Evolutionary conservation across 2,329 filamentous ascomycete species (phyloP), one percentile per base, ranked within the genome.

Genomic region (Aspergillus sp.): DNA sequence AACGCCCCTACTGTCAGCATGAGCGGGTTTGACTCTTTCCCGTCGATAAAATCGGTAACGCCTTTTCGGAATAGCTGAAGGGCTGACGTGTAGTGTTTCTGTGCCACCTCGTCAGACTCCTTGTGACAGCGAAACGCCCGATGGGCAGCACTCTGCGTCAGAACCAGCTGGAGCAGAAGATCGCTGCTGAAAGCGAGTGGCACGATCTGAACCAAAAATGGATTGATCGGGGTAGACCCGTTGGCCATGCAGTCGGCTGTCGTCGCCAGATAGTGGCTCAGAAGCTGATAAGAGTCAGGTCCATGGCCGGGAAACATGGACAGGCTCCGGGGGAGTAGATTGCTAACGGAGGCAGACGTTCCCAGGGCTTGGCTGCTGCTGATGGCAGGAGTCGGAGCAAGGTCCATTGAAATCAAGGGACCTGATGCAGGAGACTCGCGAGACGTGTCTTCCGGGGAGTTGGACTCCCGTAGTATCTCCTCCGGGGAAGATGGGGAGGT

Each of bases 231-330:
- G 0, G 80, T 81, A 1, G 80, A 79, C 0, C 78, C 80, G 57
- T 82, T 82, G 32, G 77, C 79, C 79, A 82, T 81, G 54, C 78
- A 80, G 47, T 77, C 76, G 15, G 78, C 76, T 0, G 80, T 82
- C 1, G 77, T 78, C 1, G 72, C 67, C 5, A 81, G 63, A 62
- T 82, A 82, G 66, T 81, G 80, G 57, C 76, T 77, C 8, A 82
- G 71, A 5, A 82, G 72, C 50, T 81, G 63, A 41, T 69, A 73
- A 2, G 69, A 70, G 19, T 73, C 71, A 0, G 65, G 60, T 27
- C 70, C 66, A 38, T 71, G 70, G 2, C 70, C 70, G 1, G 71
- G 70, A 8, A 73, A 57, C 67, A 73, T 67, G 3, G 71, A 73
- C 41, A 73, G 52, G 15, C 64, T 68, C 10, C 68, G 62, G 0